phyloP scores from a whole-genome alignment of 1,284 basidiomycete genomes.

The Cutaneotrichosporon cavernicola region DNA sequence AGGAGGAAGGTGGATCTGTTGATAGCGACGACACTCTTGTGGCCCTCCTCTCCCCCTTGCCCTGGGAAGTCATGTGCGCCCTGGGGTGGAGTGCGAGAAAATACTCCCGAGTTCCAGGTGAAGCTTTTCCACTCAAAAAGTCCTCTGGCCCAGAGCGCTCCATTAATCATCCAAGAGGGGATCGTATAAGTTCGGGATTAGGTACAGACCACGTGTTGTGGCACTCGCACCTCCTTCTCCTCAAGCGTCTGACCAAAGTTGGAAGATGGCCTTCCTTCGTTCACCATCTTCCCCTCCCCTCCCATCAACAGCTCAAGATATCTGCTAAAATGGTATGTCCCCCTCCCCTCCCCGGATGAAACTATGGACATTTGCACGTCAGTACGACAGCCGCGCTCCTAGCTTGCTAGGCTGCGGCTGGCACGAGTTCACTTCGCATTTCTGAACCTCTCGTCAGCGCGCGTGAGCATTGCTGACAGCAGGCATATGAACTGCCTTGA shows the following conservation, averaged over 20 bases:
- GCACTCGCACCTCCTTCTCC: not conserved
- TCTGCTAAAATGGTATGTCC: slow-evolving; percentile 11
- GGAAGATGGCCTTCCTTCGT: not conserved
- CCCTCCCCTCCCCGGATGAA: slow-evolving; percentile 30
- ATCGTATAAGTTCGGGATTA: not conserved
- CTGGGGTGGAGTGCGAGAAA: not conserved
- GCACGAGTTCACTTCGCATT: slow-evolving; percentile 41
- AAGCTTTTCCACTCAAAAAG: slow-evolving; percentile 3
- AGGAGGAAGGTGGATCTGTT: not conserved
- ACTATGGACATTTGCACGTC: slow-evolving; percentile 45
- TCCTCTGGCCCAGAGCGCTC: not conserved
- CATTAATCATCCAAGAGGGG: not conserved
- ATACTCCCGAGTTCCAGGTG: slow-evolving; percentile 5
- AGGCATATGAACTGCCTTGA: slow-evolving; percentile 1
- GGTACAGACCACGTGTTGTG: not conserved
- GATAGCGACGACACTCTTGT: not conserved
- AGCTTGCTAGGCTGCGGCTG: slow-evolving; percentile 18
- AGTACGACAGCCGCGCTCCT: slow-evolving; percentile 33
- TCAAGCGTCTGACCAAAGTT: not conserved
- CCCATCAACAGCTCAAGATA: not conserved
- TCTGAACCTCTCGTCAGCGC: slow-evolving; percentile 27
- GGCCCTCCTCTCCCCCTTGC: not conserved
- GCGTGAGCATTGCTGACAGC: not conserved
- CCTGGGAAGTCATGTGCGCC: not conserved
- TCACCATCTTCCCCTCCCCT: slow-evolving; percentile 5